A percentile compares a stretch with the other conserved stretches of the same genome.
phyloP scores from a whole-genome alignment of 2,329 filamentous ascomycete genomes.

The Alternaria consortialis region DNA sequence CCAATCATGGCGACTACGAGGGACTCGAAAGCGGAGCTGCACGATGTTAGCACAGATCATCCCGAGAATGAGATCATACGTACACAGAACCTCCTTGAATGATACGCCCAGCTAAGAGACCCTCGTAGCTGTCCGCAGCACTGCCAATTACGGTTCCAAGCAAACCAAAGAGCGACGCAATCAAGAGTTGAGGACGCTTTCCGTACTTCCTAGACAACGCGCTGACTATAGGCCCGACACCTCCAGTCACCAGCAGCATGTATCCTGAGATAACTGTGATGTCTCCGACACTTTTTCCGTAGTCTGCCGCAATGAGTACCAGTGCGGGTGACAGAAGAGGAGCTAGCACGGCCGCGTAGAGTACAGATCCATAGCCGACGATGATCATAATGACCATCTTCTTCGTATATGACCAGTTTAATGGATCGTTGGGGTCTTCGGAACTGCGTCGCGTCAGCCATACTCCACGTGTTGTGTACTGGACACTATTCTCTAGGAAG shows the following conservation, averaged over 20 bases:
- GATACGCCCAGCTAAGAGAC: conserved; percentile 43
- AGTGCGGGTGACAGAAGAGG: conserved; percentile 50
- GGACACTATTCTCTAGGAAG: conserved; percentile 31
- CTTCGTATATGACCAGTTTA: conserved; percentile 47
- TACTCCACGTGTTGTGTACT: neutral
- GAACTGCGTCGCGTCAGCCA: conserved; percentile 53
- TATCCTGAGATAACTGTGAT: conserved; percentile 52
- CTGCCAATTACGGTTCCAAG: conserved; percentile 42
- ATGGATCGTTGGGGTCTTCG: conserved; percentile 48
- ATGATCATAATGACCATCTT: conserved; percentile 47
- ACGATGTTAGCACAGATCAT: conserved; percentile 24
- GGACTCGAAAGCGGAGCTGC: conserved; percentile 47
- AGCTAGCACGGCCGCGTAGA: conserved; percentile 45
- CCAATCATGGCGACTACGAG: conserved; percentile 49
- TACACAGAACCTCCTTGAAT: conserved; percentile 43
- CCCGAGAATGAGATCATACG: neutral
- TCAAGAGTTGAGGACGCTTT: conserved; percentile 44
- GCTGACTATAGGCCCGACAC: conserved; percentile 46
- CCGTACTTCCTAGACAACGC: conserved; percentile 45
- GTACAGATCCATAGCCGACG: conserved; percentile 42
- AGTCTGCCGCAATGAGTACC: conserved; percentile 45
- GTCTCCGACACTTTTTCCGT: conserved; percentile 36
- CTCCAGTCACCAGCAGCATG: conserved; percentile 47
- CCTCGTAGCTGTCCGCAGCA: conserved; percentile 39
- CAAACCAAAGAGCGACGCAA: conserved; percentile 42